Evolutionary conservation across 2,329 filamentous ascomycete genomes (phyloP), one percentile per base, ranked within the genome.

Genomic region (Fusarium sp.): DNA sequence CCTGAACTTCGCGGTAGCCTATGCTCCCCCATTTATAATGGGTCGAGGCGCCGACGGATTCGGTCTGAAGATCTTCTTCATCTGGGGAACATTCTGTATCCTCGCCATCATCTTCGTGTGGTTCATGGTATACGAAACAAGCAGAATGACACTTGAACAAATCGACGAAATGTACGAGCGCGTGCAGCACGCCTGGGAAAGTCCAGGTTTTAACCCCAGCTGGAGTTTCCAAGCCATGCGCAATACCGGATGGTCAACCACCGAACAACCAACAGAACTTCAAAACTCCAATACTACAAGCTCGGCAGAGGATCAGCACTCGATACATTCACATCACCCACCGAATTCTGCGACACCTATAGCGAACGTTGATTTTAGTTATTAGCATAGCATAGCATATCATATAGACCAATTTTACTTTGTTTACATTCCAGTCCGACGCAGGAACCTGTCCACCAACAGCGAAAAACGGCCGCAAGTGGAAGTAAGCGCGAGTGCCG

Each of bases 111-210:
- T 91, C 46, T 94, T 94, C 75, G 91, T 93, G 47, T 94, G 87
- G 83, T 85, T 85, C 76, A 89, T 93, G 86, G 89, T 94, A 41
- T 93, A 90, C 75, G 91, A 93, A 80, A 93, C 91, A 2, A 92
- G 90, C 80, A 92, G 91, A 77, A 90, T 93, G 77, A 90, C 88
- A 70, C 83, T 94, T 48, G 91, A 94, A 76, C 90, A 94, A 82
- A 92, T 94, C 72, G 91, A 93, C 77, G 91, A 93, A 77, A 89
- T 93, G 83, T 93, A 93, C 80, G 90, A 92, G 76, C 84, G 90
- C 53, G 87, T 93, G 49, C 82, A 85, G 52, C 85, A 90, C 67
- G 91, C 91, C 0, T 93, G 91, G 91, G 86, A 92, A 74, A 91
- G 88, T 80, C 87, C 85, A 71, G 69, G 78, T 10, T 93, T 93